A percentile compares a stretch with the other conserved stretches of the same genome.
These are phyloP conservation scores for Lentinus tigrinus DNA, from an alignment of 768 basidiomycete genomes.

Conservation along the genomic window DNA sequence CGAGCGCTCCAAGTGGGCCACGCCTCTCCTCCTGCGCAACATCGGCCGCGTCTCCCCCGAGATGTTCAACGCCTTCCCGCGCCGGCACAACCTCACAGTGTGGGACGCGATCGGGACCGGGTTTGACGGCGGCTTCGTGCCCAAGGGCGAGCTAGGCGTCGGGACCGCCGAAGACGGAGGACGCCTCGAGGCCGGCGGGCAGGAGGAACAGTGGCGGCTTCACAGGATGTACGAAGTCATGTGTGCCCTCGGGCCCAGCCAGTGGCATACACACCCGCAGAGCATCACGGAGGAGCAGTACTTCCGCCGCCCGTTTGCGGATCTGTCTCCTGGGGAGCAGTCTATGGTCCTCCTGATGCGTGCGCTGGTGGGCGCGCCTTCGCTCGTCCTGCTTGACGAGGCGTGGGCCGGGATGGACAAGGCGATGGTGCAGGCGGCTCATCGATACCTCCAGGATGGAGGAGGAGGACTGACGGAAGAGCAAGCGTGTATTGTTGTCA, in stretches of 20 bases:
- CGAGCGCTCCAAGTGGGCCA: slow-evolving; percentile 66
- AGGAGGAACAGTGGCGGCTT: slow-evolving; percentile 39
- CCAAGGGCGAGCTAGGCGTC: slow-evolving; percentile 42
- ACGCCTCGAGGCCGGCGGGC: slow-evolving; percentile 39
- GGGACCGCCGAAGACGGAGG: slow-evolving; percentile 39
- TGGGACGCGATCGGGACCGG: slow-evolving; percentile 86
- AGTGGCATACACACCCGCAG: slow-evolving; percentile 37
- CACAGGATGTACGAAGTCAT: slow-evolving; percentile 58
- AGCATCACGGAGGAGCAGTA: slow-evolving; percentile 36
- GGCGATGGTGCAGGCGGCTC: slow-evolving; percentile 64
- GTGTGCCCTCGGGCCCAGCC: slow-evolving; percentile 55
- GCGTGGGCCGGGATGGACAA: slow-evolving; percentile 93
- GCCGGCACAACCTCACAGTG: slow-evolving; percentile 63
- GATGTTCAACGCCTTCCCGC: slow-evolving; percentile 86
- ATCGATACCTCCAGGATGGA: slow-evolving; percentile 56
- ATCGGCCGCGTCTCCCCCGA: slow-evolving; percentile 89
- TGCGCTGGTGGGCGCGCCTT: slow-evolving; percentile 73
- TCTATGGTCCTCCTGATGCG: slow-evolving; percentile 81
- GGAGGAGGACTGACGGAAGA: slow-evolving; percentile 44
- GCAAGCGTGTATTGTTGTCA: slow-evolving; percentile 84
- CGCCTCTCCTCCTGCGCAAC: slow-evolving; percentile 58
- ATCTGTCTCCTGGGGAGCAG: slow-evolving; percentile 73
- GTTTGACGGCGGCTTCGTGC: slow-evolving; percentile 82
- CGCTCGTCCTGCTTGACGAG: slow-evolving; percentile 85
- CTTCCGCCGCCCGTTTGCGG: slow-evolving; percentile 52